Conservation (phyloP, 1,284 basidiomycete species). For the Phellopilus nigrolimitatus region DNA sequence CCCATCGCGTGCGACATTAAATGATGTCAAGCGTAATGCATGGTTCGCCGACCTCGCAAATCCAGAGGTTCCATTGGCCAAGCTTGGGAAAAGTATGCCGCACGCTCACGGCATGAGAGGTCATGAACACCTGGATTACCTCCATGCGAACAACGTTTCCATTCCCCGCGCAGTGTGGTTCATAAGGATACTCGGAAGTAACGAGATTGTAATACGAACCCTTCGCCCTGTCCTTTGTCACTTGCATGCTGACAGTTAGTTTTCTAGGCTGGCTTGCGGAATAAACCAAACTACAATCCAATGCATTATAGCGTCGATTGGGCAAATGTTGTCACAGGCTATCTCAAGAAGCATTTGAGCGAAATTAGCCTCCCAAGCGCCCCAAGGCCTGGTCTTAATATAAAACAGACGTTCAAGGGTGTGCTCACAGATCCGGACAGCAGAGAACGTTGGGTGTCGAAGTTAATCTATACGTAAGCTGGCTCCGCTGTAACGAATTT, state of each 20-base stretch:
- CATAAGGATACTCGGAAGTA: slow-evolving; percentile 89
- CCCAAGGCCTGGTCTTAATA: slow-evolving; percentile 66
- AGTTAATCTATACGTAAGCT: slow-evolving; percentile 74
- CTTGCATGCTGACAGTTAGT: slow-evolving; percentile 6
- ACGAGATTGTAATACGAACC: slow-evolving; percentile 69
- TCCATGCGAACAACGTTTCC: slow-evolving; percentile 79
- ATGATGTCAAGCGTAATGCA: slow-evolving; percentile 80
- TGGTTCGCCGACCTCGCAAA: slow-evolving; percentile 94
- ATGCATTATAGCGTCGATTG: slow-evolving; percentile 88
- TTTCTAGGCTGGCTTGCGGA: slow-evolving; percentile 60
- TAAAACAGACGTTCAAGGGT: slow-evolving; percentile 75
- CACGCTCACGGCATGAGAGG: slow-evolving; percentile 94
- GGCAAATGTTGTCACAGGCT: slow-evolving; percentile 82
- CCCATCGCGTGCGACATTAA: slow-evolving; percentile 85
- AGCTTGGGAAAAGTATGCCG: slow-evolving; percentile 86
- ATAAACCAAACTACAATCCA: slow-evolving; percentile 70
- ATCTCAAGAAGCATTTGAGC: slow-evolving; percentile 83
- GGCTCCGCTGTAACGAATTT: slow-evolving; percentile 22
- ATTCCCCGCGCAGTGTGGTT: slow-evolving; percentile 93
- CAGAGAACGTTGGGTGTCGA: slow-evolving; percentile 73
- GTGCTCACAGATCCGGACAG: slow-evolving; percentile 67
- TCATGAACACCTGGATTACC: slow-evolving; percentile 84
- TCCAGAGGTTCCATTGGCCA: slow-evolving; percentile 81
- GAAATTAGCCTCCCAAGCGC: slow-evolving; percentile 82
- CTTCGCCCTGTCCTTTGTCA: slow-evolving; percentile 7